Base-by-base conservation (phyloP, 805 yeast species). In the Jamesozyma spencerorum region DNA sequence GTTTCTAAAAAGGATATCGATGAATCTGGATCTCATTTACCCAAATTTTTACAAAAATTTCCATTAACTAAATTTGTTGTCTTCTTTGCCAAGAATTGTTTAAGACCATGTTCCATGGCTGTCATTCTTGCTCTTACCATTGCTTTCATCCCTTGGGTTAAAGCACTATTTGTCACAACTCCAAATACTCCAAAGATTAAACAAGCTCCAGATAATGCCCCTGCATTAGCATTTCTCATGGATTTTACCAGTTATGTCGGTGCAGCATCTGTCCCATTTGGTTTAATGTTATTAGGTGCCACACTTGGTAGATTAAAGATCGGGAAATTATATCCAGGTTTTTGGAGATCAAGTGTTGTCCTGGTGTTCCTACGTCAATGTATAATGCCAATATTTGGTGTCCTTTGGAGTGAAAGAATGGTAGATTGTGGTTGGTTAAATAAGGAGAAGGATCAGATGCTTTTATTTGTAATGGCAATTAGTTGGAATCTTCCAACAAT, bases 221-320 rank as follows among this genome's bases (percentile, higher is more conserved):
- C 98, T 0, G 88, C 95, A 3, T 66, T 90, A 33, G 83, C 88
- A 13, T 90, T 90, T 48, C 48, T 90, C 4, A 83, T 90, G 75
- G 96, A 90, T 56, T 77, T 78, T 45, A 68, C 88, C 1, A 57
- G 74, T 8, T 92, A 88, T 56, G 65, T 92, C 3, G 95, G 95
- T 0, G 77, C 79, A 2, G 95, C 97, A 0, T 79, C 85, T 33
- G 97, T 90, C 27, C 97, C 97, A 2, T 65, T 86, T 41, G 98
- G 97, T 4, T 68, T 90, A 44, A 59, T 86, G 38, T 58, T 92
- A 37, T 62, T 92, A 19, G 98, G 98, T 1, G 95, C 90, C 3
- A 87, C 96, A 5, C 76, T 90, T 35, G 83, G 96, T 1, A 66
- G 96, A 38, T 69, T 90, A 35, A 65, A 74, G 43, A 64, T 86